Conservation (phyloP, 495 filamentous ascomycete species). For the Sordaria brevicollis region DNA sequence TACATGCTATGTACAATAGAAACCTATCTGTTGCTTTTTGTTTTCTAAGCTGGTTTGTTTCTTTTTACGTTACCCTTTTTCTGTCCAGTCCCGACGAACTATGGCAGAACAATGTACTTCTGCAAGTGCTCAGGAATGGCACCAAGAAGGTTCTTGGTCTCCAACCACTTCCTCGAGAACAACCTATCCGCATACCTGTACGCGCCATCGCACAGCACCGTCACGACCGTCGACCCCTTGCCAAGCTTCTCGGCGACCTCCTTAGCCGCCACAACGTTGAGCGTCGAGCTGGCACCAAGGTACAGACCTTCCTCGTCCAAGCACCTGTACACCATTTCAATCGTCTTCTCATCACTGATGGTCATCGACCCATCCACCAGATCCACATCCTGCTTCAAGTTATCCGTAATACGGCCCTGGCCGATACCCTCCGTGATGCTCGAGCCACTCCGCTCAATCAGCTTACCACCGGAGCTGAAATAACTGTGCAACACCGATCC, state of each 20-base stretch:
- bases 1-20: background rate
- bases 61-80: slow-evolving; percentile 8
- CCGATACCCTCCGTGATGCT: slow-evolving; percentile 98
- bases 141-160: slow-evolving; percentile 67
- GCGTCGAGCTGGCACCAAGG: slow-evolving; percentile 80
- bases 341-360: slow-evolving; percentile 84
- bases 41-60: background rate
- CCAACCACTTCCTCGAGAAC: slow-evolving; percentile 82
- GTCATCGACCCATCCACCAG: slow-evolving; percentile 78
- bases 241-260: slow-evolving; percentile 88
- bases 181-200: slow-evolving; percentile 92
- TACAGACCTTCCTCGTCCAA: slow-evolving; percentile 95
- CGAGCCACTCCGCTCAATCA: slow-evolving; percentile 70
- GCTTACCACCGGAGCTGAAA: slow-evolving; percentile 72
- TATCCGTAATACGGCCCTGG: slow-evolving; percentile 93
- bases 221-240: slow-evolving; percentile 84
- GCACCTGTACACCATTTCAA: slow-evolving; percentile 97
- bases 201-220: slow-evolving; percentile 86
- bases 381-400: slow-evolving; percentile 74
- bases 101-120: slow-evolving; percentile 89
- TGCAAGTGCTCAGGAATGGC: slow-evolving; percentile 79
- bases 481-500: slow-evolving; percentile 88
- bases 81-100: slow-evolving; percentile 14
- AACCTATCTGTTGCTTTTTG: background rate
- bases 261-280: slow-evolving; percentile 93